Base-by-base conservation (phyloP, 495 filamentous ascomycete species). In the Aspergillus funiculosus region DNA sequence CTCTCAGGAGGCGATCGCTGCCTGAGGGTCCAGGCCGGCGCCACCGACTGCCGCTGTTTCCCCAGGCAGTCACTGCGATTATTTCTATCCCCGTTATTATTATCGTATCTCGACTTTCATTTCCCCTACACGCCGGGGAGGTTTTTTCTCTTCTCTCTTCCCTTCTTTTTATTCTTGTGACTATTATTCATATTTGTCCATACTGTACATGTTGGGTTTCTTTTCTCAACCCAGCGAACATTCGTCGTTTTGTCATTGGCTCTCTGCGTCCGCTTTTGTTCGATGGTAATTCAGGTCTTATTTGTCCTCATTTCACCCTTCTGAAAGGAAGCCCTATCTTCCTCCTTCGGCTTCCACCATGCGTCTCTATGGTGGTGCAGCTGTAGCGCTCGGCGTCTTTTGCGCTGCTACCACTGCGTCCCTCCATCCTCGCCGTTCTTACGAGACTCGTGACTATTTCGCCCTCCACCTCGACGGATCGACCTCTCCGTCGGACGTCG, bases 381-480 rank as follows among this genome's bases (percentile, higher is more conserved):
- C 72, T 41, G 53, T 65, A 51, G 61, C 65, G 29, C 54, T 68
- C 27, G 59, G 53, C 51, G 53, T 68, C 42, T 63, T 51, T 13
- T 54, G 60, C 38, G 56, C 62, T 7, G 60, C 66, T 46, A 56
- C 68, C 48, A 65, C 72, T n/a, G n/a, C n/a, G 46, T 66, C 52
- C 54, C 58, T 74, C 62, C 67, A 67, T 59, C 59, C 66, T 63
- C 66, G 79, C 22, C 67, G 81, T 19, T 71, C 86, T 53, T 82
- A 83, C 63, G 78, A 83, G 8, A 74, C 80, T 5, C 83, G 83
- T 66, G 88, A 96, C 58, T 95, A 90, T 66, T 94, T 95, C 62
- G 89, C 90, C 37, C 72, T 96, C 38, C 86, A 94, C 49, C 80
- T 96, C 48, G 80, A 80, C 31, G 67, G 76, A 10, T 66, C 74